Evolutionary conservation across 2,329 filamentous ascomycete species (phyloP).

Genomic region (Scedosporium aurantiacum): DNA sequence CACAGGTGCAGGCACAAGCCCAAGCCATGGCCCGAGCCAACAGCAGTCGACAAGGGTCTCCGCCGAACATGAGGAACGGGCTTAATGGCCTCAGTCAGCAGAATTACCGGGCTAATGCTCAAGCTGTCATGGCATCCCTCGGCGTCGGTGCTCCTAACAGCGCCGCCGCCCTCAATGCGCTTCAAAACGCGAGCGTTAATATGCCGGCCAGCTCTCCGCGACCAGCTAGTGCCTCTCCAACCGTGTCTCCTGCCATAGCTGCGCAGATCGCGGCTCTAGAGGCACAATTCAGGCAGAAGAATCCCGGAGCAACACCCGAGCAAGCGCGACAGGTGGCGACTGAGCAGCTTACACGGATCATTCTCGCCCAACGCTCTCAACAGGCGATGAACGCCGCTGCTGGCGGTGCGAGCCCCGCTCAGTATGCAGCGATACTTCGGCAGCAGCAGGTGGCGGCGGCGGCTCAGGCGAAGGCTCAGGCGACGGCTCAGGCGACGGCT

Average conservation of each 20-base stretch:
- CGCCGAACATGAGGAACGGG: constrained; percentile 29
- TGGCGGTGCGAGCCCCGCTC: constrained; percentile 43
- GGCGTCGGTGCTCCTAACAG: constrained; percentile 26
- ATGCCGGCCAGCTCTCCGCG: constrained; percentile 29
- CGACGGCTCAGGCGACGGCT: constrained; percentile 9
- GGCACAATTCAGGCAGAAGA: constrained; percentile 36
- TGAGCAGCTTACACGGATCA: constrained; percentile 34
- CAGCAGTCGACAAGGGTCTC: constrained; percentile 33
- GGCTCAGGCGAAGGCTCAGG: constrained; percentile 6
- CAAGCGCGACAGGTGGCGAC: constrained; percentile 39
- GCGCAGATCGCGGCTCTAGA: constrained; percentile 33
- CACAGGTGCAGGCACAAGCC: constrained; percentile 14
- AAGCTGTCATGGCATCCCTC: constrained; percentile 41
- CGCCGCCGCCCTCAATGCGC: constrained; percentile 13
- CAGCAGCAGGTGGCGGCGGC: too few species aligned
- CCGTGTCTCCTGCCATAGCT: constrained; percentile 34
- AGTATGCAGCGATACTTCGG: constrained; percentile 47
- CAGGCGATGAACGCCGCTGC: constrained; percentile 46
- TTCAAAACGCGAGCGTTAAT: constrained; percentile 1
- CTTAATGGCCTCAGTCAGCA: constrained; percentile 38
- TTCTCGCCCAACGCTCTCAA: constrained; percentile 35
- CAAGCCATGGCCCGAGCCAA: constrained; percentile 24
- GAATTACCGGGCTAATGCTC: constrained; percentile 39
- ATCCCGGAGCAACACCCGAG: constrained; percentile 39
- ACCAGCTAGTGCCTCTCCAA: constrained; percentile 27